Evolutionary conservation across 192 early-diverging fungal species (phyloP), one percentile per base, ranked within the genome.

Genomic region (Coemansia asiatica): DNA sequence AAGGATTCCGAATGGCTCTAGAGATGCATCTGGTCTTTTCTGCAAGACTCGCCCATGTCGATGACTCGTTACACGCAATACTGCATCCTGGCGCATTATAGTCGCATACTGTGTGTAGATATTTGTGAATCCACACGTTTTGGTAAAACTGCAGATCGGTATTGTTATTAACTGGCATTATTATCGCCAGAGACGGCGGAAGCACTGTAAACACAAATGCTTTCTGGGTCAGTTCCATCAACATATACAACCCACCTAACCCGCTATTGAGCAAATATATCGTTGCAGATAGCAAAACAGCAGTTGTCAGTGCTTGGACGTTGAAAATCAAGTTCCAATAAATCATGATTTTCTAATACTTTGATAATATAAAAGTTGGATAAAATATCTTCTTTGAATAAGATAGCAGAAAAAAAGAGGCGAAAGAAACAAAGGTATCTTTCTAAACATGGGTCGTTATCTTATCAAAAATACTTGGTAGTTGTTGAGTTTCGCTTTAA

Each of bases 81-180:
- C 7, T 60, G 58, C 58, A 60, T 18, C 23, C 36, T 19, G 58
- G 58, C 22, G 36, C 58, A 4, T 44, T 38, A 46, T 44, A 60
- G 31, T 60, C 58, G 21, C 58, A 60, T 15, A 60, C 58, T 7
- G 58, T 28, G 58, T 60, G 58, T 2, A 60, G 38, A 38, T 46
- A 60, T 4, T 60, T 38, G 4, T 38, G 19, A 1, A 46, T 15
- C 58, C 58, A 60, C 58, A 60, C 44, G 40, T 60, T 60, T 33
- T 15, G 4, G 58, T 60, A 60, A 22, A 60, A 60, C 18, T 60
- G 35, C 18, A 60, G 1, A 23, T 60, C 58, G 2, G 58, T 60
- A 4, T 60, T 60, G 2, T 21, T 15, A 15, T 38, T 60, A 5
- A 60, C 36, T 2, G 58, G 58, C 58, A 60, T 44, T n/a, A 60